Evolutionary conservation across 169 alveolate species (phyloP), one percentile per base, ranked within the genome.

Genomic region (Plasmodium vinckei): DNA sequence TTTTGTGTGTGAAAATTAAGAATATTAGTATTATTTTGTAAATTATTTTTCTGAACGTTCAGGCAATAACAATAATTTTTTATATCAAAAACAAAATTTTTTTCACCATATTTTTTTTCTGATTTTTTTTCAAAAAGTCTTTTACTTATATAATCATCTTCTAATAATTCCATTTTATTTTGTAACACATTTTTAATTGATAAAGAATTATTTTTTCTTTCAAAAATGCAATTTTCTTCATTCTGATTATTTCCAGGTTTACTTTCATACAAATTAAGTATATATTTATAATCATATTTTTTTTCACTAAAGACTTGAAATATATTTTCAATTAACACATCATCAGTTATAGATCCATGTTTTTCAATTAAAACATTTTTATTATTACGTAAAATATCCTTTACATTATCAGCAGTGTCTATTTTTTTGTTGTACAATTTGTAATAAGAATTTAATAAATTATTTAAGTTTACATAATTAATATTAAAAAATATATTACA

Each of bases 261-360:
- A 1, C 6, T 2, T 13, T 65, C 82, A 56, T 33, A 39, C 10
- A 82, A 10, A 53, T 82, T 82, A 3, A 82, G 49, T 0, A 82
- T 19, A 82, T 82, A 82, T 17, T 56, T 67, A 15, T 82, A 70
- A 59, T 82, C 13, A 10, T 67, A 51, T 23, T 47, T 53, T 27
- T 46, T 65, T 60, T 56, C 72, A 9, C n/a, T 39, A 15, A 93
- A 42, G 13, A 65, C 13, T 15, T 91, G 87, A 23, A 93, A 15
- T 27, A 88, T 65, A 73, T 91, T 73, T 57, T 89, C 87, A 49
- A 88, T 67, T 6, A 88, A 33, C 42, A 73, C 73, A 39, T 93
- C 93, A 17, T 89, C 90, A 70, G 59, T 88, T 15, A 82, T 67
- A 12, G 15, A 17, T 15, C 53, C 59, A 47, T 82, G 47, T 2